Evolutionary conservation across 148 eudicot species (phyloP), one percentile per base, ranked within the genome.

Genomic region (Cornus kousa): DNA sequence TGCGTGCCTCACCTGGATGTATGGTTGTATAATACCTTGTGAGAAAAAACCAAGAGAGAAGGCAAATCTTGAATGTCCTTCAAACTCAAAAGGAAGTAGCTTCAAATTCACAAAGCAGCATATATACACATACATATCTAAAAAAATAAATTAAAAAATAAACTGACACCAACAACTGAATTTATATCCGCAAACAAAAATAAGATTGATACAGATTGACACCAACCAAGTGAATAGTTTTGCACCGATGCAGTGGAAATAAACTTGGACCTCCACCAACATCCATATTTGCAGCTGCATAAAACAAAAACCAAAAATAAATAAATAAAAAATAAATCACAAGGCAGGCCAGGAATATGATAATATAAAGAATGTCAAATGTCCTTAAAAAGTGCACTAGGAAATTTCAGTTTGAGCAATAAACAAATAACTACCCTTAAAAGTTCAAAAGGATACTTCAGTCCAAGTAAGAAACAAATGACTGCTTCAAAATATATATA

Each of bases 221-320:
- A 90, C 97, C 39, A 78, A 96, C 99, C 93, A 96, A 84, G 87
- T 96, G 98, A 80, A 96, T 80, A 70, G 91, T 90, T 88, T 96
- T 96, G 91, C 94, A 88, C 67, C 88, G 91, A 79, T 92, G 98
- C 87, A 89, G 79, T 7, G 99, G 99, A 80, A 86, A 96, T 87
- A 95, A 39, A 83, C 90, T 80, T 67, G 83, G 91, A 78, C 85
- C 66, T 67, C 72, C 87, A 80, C 82, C 80, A 70, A 64, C 77
- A 77, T 92, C 98, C 99, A 96, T 96, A 59, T 73, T 89, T 86
- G 82, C 74, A 78, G 76, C 83, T 80, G 82, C 68, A 80, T 70
- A 33, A 72, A 75, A 75, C 60, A 85, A 60, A 55, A n/a, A 28
- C 28, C 28, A 28, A 28, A 28, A 28, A 28, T 28, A 28, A 28